Percentiles rank a stretch among this genome's conserved stretches.
Conservation (phyloP, 2,329 filamentous ascomycete species). For the Metarhizium brunneum region DNA sequence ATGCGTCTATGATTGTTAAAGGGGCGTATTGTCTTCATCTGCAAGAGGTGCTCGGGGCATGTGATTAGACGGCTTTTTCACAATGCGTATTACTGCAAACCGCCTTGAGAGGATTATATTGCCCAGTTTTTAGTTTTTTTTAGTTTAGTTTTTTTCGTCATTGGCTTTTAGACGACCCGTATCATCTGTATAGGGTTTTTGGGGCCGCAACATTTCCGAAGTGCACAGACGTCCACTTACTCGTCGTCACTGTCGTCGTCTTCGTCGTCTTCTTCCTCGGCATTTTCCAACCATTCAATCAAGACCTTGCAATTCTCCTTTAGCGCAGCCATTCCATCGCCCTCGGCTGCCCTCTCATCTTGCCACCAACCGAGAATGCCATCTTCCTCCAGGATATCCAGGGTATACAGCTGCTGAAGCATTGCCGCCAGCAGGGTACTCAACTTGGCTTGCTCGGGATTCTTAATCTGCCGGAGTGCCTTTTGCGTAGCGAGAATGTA, state of each 20-base stretch:
- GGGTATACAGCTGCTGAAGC: slow-evolving; percentile 74
- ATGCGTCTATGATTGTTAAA: no score
- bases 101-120: no score
- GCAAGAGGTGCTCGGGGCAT: no score
- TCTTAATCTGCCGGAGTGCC: slow-evolving; percentile 60
- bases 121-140: no score
- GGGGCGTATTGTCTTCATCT: no score
- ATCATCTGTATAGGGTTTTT: not conserved
- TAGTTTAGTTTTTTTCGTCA: not conserved
- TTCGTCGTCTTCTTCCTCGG: slow-evolving; percentile 61
- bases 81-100: no score
- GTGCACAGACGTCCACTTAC: not conserved
- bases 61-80: no score
- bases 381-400: slow-evolving; percentile 82
- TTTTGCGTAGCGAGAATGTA: slow-evolving; percentile 75
- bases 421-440: slow-evolving; percentile 65
- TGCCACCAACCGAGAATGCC: slow-evolving; percentile 85
- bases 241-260: slow-evolving; percentile 29
- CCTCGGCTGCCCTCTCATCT: slow-evolving; percentile 57
- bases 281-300: slow-evolving; percentile 76
- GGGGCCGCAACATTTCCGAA: not conserved
- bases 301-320: slow-evolving; percentile 67
- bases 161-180: not conserved
- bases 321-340: slow-evolving; percentile 59
- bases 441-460: slow-evolving; percentile 38